Conservation (phyloP, 1,284 basidiomycete genomes). For the Boletus sp. region DNA sequence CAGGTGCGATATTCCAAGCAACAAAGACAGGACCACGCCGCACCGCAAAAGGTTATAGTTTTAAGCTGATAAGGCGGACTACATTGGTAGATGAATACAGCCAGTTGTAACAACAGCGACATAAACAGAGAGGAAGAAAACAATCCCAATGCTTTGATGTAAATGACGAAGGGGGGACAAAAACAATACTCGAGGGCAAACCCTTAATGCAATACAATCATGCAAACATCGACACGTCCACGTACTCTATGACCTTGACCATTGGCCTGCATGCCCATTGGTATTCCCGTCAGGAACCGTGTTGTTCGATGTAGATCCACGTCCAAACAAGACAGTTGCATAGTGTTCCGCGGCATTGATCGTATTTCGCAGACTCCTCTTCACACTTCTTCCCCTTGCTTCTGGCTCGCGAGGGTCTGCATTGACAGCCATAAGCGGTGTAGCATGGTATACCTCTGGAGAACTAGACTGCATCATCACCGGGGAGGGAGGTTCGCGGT, state of each 20-base stretch:
- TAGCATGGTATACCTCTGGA: constrained; percentile 40
- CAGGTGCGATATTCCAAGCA: background rate
- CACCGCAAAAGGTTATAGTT: constrained; percentile 14
- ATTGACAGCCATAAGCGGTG: constrained; percentile 37
- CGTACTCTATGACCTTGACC: constrained; percentile 24
- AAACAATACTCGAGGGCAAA: constrained; percentile 5
- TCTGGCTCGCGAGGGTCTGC: constrained; percentile 35
- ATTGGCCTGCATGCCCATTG: constrained; percentile 25
- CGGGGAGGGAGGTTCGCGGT: constrained; percentile 28
- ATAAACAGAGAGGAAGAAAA: constrained; percentile 5
- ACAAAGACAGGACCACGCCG: background rate
- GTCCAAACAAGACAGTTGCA: constrained; percentile 61
- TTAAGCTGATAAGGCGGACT: constrained; percentile 3
- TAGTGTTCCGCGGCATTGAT: constrained; percentile 65
- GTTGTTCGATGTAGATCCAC: constrained; percentile 28
- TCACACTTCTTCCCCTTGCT: constrained; percentile 54
- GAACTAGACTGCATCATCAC: constrained; percentile 19
- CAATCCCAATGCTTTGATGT: constrained; percentile 14
- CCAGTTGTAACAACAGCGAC: constrained; percentile 27
- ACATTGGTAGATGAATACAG: constrained; percentile 25
- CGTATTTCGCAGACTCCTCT: constrained; percentile 60
- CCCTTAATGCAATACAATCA: constrained; percentile 11
- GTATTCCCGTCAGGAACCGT: constrained; percentile 21
- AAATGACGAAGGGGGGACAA: constrained; percentile 3
- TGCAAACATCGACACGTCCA: constrained; percentile 5